Base-by-base conservation (phyloP, 2,329 filamentous ascomycete species). In the Orbilia blumenaviensis region DNA sequence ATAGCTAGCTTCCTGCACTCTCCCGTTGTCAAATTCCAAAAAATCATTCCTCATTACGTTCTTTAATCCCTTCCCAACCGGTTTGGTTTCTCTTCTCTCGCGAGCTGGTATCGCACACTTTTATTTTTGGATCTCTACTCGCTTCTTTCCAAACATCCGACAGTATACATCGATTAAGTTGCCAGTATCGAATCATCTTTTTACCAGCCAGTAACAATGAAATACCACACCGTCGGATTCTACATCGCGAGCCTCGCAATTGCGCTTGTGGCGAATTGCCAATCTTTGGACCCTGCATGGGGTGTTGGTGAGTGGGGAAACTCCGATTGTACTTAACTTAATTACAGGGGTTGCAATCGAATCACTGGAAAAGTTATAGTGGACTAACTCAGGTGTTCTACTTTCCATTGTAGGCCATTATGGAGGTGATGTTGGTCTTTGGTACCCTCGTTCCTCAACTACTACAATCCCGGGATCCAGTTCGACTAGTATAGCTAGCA, bases 331-430 rank as follows among this genome's bases (percentile, higher is more conserved):
- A 27, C 5, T n/a, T 32, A 2, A 3, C 3, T n/a, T n/a, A n/a
- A n/a, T n/a, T n/a, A n/a, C n/a, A n/a, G n/a, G n/a, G n/a, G n/a
- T n/a, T n/a, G n/a, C n/a, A n/a, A n/a, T n/a, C n/a, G n/a, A n/a
- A n/a, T n/a, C 10, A 23, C 12, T 9, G 5, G 7, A 44, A 10
- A 23, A 10, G 9, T 6, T 14, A 58, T 23, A 38, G 32, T 18
- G 6, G 38, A 42, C 61, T 61, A 23, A 66, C 44, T 21, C 29
- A 5, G 27, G 23, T 29, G 23, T 34, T 18, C 16, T 32, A 32
- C 7, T n/a, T n/a, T n/a, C n/a, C n/a, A n/a, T n/a, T n/a, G n/a
- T n/a, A 75, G 71, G 71, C 29, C 63, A 67, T 12, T 75, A 61
- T 64, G 71, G 71, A 23, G 71, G 71, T 58, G 46, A 25, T 16